phyloP scores from a whole-genome alignment of 2,329 filamentous ascomycete species.

The Microdochium paspali region DNA sequence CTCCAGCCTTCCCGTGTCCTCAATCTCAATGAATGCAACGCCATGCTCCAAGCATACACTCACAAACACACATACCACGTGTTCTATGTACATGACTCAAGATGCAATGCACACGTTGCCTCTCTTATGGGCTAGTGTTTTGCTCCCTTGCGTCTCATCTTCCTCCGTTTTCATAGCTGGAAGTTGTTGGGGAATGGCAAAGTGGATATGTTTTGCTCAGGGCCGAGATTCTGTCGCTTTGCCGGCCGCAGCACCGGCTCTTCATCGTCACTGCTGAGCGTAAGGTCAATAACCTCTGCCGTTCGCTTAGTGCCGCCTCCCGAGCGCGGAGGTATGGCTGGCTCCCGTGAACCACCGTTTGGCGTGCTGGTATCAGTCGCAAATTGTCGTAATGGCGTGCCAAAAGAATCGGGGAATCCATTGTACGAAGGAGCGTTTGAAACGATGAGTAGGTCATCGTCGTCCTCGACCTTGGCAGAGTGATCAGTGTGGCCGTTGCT shows the following conservation, averaged over 20 bases:
- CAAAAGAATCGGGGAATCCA: constrained; percentile 25
- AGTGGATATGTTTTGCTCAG: neutral
- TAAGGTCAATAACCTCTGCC: constrained; percentile 49
- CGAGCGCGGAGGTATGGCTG: constrained; percentile 26
- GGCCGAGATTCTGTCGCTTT: constrained; percentile 32
- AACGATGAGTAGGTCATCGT: constrained; percentile 41
- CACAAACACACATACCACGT: neutral
- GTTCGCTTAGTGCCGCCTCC: constrained; percentile 17
- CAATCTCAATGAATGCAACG: neutral
- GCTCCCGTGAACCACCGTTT: constrained; percentile 13
- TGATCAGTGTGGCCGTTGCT: constrained; percentile 4
- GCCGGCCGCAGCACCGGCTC: constrained; percentile 27
- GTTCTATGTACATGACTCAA: neutral
- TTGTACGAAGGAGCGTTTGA: constrained; percentile 24
- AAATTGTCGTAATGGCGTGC: neutral
- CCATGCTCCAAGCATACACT: neutral
- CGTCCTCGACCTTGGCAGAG: constrained; percentile 41
- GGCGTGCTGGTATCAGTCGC: constrained; percentile 7
- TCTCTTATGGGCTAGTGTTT: neutral
- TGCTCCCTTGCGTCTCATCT: neutral
- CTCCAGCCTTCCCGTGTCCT: constrained; percentile 3
- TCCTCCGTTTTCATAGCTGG: neutral
- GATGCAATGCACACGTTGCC: neutral
- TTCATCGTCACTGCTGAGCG: constrained; percentile 44
- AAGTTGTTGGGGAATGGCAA: neutral